Base-by-base conservation (phyloP, 2,329 filamentous ascomycete genomes). In the Penicillium sclerotigenum region DNA sequence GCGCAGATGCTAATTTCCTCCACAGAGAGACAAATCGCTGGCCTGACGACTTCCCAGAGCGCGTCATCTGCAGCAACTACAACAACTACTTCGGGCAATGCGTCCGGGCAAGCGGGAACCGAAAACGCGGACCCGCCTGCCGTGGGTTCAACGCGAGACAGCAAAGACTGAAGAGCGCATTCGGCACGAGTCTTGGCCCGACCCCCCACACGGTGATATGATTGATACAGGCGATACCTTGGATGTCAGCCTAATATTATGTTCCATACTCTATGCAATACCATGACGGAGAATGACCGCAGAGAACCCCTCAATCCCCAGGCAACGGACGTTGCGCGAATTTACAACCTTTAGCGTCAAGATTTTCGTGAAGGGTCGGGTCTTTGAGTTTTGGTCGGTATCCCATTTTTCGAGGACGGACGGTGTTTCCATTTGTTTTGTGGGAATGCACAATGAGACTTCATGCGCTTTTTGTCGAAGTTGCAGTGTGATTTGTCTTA, bases 21-120 rank as follows among this genome's bases (percentile, higher is more conserved):
- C 24, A 28, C 36, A 66, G 64, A 66, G 57, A 64, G 64, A 20
- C 64, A 66, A 45, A 62, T 66, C 40, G 58, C 52, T 20, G 61
- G 63, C 22, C 14, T 66, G 40, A 57, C 59, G 10, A 46, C 46
- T 14, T 52, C 58, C 36, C 41, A 54, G 16, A 26, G 28, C 8
- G 16, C 47, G n/a, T 20, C 38, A 8, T 47, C 60, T 41, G 24
- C 59, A 26, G 46, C 55, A 36, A n/a, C 49, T 29, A 45, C 26
- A 26, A 47, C 55, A 36, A n/a, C 49, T 29, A 45, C 26, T 50
- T 56, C 60, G 47, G 56, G 41, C 24, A 40, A 50, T 9, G 34
- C 29, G 10, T 40, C 58, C 14, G 60, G 57, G 59, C 63, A 63
- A 55, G 60, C 54, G 58, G 61, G 58, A 47, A 14, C 58, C 59